Evolutionary conservation across 129 eudicot genomes (phyloP).

Genomic region (Flaveria bidentis): DNA sequence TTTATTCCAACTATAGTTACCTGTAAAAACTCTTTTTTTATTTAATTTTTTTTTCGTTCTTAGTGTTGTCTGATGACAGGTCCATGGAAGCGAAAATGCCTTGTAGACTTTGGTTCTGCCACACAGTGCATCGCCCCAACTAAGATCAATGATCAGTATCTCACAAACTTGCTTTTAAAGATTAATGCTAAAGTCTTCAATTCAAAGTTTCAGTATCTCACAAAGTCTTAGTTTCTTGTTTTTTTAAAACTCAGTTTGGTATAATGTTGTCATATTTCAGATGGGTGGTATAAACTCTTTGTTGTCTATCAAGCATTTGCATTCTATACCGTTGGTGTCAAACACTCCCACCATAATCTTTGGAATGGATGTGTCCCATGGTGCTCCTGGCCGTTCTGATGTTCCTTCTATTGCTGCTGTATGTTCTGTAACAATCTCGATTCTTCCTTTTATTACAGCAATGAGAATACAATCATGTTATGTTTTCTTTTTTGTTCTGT

Average conservation of each 20-base stretch:
- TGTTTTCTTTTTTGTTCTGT: background rate
- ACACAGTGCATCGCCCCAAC: slow-evolving; percentile 86
- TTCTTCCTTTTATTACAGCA: background rate
- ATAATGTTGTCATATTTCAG: slow-evolving; percentile 37
- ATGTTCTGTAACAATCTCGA: background rate
- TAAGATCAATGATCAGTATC: slow-evolving; percentile 71
- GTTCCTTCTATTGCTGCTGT: slow-evolving; percentile 91
- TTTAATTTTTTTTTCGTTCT: background rate
- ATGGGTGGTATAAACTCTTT: slow-evolving; percentile 78
- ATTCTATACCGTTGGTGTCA: slow-evolving; percentile 56
- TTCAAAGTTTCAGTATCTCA: background rate
- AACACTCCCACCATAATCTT: slow-evolving; percentile 61
- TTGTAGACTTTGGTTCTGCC: slow-evolving; percentile 59
- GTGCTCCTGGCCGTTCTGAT: slow-evolving; percentile 80
- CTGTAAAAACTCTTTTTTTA: background rate
- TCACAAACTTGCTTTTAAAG: slow-evolving; percentile 71
- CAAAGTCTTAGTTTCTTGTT: background rate
- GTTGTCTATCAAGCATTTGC: slow-evolving; percentile 45
- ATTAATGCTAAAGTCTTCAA: slow-evolving; percentile 66
- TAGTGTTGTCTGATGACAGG: slow-evolving; percentile 40
- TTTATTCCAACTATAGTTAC: slow-evolving; percentile 3
- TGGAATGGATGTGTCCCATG: slow-evolving; percentile 95
- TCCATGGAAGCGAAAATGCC: slow-evolving; percentile 73
- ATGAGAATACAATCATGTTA: background rate
- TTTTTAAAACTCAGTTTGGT: background rate